These are phyloP conservation scores for Candida boidinii DNA, from an alignment of 805 yeast species.

Conservation along the genomic window DNA sequence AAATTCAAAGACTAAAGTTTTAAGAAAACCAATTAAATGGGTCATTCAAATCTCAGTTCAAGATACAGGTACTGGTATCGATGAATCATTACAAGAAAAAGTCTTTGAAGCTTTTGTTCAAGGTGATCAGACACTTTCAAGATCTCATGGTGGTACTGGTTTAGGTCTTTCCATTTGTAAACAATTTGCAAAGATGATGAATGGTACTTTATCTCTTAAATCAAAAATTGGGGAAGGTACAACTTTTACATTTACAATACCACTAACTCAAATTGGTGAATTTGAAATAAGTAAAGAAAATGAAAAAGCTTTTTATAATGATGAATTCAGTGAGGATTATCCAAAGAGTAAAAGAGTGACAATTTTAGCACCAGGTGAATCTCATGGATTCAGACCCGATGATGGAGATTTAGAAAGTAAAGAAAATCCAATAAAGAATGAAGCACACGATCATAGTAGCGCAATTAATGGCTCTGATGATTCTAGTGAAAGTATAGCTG, in stretches of 20 bases:
- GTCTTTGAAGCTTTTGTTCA: conserved; percentile 96
- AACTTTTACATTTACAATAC: conserved; percentile 72
- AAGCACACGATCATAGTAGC: too few species aligned
- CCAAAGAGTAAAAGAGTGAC: conserved; percentile 43
- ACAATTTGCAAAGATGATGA: conserved; percentile 79
- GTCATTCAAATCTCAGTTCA: conserved; percentile 63
- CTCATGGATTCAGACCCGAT: too few species aligned
- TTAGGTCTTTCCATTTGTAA: conserved; percentile 48
- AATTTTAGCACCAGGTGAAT: conserved; percentile 27
- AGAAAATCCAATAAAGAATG: too few species aligned
- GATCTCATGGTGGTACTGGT: conserved; percentile 91
- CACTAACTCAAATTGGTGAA: conserved; percentile 60
- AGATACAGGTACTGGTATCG: conserved; percentile 95
- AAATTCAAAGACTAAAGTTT: conserved; percentile 7
- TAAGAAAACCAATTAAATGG: conserved; percentile 37
- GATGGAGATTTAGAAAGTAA: too few species aligned
- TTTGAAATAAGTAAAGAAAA: conserved; percentile 24
- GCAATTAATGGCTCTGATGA: too few species aligned
- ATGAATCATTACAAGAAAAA: conserved; percentile 65
- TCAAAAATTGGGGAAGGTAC: conserved; percentile 80
- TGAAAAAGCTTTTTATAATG: conserved; percentile 43
- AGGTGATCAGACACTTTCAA: conserved; percentile 88
- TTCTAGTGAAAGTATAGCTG: too few species aligned
- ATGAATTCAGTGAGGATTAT: conserved; percentile 54
- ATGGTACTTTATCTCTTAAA: conserved; percentile 68